These are phyloP conservation scores for Geosiphon pyriformis DNA, from an alignment of 192 early-diverging fungal species.

Conservation along the genomic window DNA sequence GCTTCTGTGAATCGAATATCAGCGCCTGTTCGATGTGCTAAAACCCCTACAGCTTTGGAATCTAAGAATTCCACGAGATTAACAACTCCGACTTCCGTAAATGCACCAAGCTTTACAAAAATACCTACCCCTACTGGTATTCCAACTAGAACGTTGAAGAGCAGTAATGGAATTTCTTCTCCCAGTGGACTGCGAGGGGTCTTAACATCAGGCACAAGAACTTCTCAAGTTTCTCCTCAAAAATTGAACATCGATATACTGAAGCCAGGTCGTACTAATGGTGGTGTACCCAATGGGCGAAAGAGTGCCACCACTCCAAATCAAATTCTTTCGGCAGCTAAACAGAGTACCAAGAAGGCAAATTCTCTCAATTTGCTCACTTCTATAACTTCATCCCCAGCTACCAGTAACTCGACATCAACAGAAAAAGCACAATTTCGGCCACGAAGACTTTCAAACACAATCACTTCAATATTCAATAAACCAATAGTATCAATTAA, in stretches of 20 bases:
- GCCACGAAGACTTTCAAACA: not conserved
- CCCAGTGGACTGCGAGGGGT: not conserved
- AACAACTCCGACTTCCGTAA: conserved; percentile 10
- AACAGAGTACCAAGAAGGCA: not conserved
- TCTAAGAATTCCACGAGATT: not conserved
- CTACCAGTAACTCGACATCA: not conserved
- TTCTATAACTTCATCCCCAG: not conserved
- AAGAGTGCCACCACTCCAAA: conserved; percentile 1
- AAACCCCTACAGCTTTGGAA: conserved; percentile 7
- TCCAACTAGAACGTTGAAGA: conserved; percentile 6
- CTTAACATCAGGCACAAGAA: not conserved
- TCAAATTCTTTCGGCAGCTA: not conserved
- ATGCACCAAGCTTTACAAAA: conserved; percentile 9
- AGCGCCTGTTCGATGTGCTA: conserved; percentile 3
- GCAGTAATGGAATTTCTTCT: conserved; percentile 2
- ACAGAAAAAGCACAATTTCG: not conserved
- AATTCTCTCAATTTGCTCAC: not conserved
- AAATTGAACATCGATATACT: too few species aligned
- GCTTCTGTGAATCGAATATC: conserved; percentile 8
- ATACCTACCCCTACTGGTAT: conserved; percentile 20
- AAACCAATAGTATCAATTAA: not conserved
- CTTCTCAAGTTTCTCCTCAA: not conserved
- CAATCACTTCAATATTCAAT: not conserved
- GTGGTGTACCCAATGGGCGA: not conserved
- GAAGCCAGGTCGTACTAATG: too few species aligned